Evolutionary conservation across 1,284 basidiomycete genomes (phyloP), one percentile per base, ranked within the genome.

Genomic region (Pterula multifida): DNA sequence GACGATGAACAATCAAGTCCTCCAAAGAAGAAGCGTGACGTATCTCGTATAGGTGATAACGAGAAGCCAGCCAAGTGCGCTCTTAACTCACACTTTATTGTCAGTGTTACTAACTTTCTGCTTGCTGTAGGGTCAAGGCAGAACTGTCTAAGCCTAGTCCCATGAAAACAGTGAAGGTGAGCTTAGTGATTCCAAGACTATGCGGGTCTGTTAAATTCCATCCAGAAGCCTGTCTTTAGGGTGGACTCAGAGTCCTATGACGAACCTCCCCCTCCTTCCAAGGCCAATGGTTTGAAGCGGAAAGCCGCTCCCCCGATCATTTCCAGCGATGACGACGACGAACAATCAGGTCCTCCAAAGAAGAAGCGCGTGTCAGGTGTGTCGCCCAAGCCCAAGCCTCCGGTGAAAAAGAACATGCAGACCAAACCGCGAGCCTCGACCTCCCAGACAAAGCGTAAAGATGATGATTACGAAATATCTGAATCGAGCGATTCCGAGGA

Each of bases 11-110:
- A n/a, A n/a, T n/a, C n/a, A n/a, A 54, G 61, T 1, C 68, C 69
- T 3, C 67, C 70, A 0, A 70, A 66, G 61, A 75, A 76, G 63
- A 75, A 72, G 55, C 48, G 58, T n/a, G n/a, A n/a, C 15, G 63
- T 64, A 1, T 53, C 66, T 3, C 6, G 23, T 26, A 28, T 32
- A 36, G 65, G 65, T 26, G 64, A 64, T 17, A 65, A 69, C 21
- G 60, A 59, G 15, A 35, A 35, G 32, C 32, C 32, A 11, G 32
- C 32, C n/a, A 35, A n/a, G n/a, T n/a, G n/a, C n/a, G n/a, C n/a
- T n/a, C n/a, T n/a, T n/a, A n/a, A n/a, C n/a, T n/a, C n/a, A n/a
- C 11, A 35, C n/a, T 35, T 9, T 35, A n/a, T n/a, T 35, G 32
- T 11, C n/a, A 35, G 11, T 9, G 32, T 35, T 35, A n/a, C 9